Percentiles rank a stretch among this genome's conserved stretches.
These are phyloP conservation scores for Rhodotorula sp. DNA, from an alignment of 1,284 basidiomycete genomes.

Conservation along the genomic window DNA sequence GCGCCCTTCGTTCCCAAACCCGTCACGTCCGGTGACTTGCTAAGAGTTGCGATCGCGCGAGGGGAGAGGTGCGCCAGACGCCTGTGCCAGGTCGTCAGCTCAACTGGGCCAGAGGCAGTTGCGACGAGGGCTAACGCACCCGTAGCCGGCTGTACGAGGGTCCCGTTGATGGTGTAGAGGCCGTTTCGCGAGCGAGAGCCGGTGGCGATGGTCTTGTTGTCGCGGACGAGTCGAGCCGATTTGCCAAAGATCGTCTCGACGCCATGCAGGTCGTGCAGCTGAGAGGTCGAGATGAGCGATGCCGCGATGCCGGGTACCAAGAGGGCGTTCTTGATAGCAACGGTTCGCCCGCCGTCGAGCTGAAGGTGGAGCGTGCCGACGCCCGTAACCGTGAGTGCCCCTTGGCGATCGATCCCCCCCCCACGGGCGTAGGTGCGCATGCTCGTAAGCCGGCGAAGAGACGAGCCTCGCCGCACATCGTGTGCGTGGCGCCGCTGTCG, in stretches of 20 bases:
- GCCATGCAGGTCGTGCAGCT: not conserved
- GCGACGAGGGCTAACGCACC: slow-evolving; percentile 6
- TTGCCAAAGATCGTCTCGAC: not conserved
- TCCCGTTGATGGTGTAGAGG: not conserved
- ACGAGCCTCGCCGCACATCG: not conserved
- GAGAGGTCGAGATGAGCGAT: not conserved
- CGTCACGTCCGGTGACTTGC: not conserved
- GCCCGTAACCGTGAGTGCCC: too few relatives aligned
- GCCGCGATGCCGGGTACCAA: not conserved
- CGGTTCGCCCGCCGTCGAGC: too few relatives aligned
- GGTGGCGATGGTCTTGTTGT: not conserved
- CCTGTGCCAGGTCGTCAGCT: slow-evolving; percentile 4
- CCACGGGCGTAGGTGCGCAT: slow-evolving; percentile 2
- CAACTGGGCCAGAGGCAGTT: not conserved
- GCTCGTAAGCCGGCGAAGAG: not conserved
- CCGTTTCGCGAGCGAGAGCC: not conserved
- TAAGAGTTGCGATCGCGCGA: not conserved
- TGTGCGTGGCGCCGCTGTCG: slow-evolving; percentile 7
- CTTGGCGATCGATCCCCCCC: too few relatives aligned
- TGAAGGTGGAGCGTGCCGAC: too few relatives aligned
- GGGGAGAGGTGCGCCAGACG: slow-evolving; percentile 1
- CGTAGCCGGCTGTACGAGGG: not conserved
- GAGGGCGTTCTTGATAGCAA: not conserved
- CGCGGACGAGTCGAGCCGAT: not conserved
- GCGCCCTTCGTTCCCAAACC: not conserved